A percentile compares a stretch with the other conserved stretches of the same genome.
Evolutionary conservation across 306 rosid species (phyloP).

Genomic region (Arachis stenosperma): DNA sequence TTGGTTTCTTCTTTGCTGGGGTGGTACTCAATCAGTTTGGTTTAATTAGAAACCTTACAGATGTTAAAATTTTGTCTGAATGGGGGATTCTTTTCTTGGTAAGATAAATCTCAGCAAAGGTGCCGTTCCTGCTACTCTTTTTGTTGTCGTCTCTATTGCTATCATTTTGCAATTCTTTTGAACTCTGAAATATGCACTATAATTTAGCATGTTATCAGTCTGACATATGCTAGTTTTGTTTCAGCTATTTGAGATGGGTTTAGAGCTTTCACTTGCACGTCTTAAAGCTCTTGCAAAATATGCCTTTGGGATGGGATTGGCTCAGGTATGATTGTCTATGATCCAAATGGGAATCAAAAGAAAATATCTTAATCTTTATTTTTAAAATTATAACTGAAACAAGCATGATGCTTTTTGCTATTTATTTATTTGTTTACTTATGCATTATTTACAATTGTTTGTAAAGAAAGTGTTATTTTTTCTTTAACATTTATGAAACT

Average conservation of each 20-base stretch:
- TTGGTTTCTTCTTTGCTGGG: constrained; percentile 97
- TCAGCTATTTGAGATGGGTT: constrained; percentile 99
- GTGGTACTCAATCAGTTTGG: constrained; percentile 94
- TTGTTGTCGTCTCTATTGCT: background rate
- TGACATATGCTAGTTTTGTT: constrained; percentile 42
- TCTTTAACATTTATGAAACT: constrained; percentile 22
- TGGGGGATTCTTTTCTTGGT: constrained; percentile 99
- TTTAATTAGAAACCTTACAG: constrained; percentile 87
- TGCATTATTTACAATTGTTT: constrained; percentile 32
- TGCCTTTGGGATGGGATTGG: constrained; percentile 96
- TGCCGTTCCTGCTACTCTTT: constrained; percentile 31
- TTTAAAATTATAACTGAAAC: background rate
- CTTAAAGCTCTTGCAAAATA: constrained; percentile 96
- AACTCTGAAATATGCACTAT: constrained; percentile 27
- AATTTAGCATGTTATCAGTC: constrained; percentile 25
- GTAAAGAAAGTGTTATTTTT: background rate
- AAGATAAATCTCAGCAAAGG: constrained; percentile 51
- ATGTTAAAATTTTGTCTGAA: constrained; percentile 92
- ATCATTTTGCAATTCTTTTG: constrained; percentile 12
- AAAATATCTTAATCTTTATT: constrained; percentile 2
- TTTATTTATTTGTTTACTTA: constrained; percentile 19
- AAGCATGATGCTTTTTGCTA: background rate
- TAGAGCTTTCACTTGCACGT: constrained; percentile 98
- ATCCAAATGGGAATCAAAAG: constrained; percentile 21
- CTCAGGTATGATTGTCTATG: constrained; percentile 73